These are phyloP conservation scores for Nymphaea colorata DNA, from an alignment of 164 flowering plant species.

Conservation along the genomic window DNA sequence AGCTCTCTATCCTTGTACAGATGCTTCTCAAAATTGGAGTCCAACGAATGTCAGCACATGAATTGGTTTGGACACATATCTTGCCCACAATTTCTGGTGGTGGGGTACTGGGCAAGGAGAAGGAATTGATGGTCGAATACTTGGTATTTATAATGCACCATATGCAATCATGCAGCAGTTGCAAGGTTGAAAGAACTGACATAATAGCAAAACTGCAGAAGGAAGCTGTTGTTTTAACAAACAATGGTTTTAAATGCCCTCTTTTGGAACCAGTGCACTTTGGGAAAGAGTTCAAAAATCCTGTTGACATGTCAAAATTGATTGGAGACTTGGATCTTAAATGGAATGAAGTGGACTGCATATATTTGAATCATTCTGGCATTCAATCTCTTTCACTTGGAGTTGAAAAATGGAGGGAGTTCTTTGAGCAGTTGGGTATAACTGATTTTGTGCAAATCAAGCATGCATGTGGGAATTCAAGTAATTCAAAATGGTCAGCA, in stretches of 20 bases:
- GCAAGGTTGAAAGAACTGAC: conserved; percentile 37
- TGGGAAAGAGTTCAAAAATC: conserved; percentile 54
- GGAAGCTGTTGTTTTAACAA: conserved; percentile 61
- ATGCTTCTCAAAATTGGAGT: conserved; percentile 66
- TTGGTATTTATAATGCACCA: conserved; percentile 72
- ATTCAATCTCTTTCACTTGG: conserved; percentile 25
- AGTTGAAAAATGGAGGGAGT: conserved; percentile 54
- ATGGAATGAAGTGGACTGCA: conserved; percentile 71
- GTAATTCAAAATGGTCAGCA: conserved; percentile 12
- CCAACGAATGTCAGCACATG: conserved; percentile 70
- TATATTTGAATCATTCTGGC: conserved; percentile 53
- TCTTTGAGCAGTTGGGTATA: conserved; percentile 61
- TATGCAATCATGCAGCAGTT: conserved; percentile 56
- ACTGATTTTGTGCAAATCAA: conserved; percentile 75
- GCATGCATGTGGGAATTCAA: conserved; percentile 33
- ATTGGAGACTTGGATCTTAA: conserved; percentile 20
- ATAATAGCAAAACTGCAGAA: conserved; percentile 47
- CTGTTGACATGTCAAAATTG: conserved; percentile 39
- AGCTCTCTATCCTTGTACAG: conserved; percentile 23
- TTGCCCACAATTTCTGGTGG: conserved; percentile 50
- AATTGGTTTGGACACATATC: conserved; percentile 54
- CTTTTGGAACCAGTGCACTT: conserved; percentile 65
- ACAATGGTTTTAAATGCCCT: conserved; percentile 51
- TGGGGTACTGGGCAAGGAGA: conserved; percentile 12
- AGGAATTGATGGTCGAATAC: conserved; percentile 55